Base-by-base conservation (phyloP, 1,284 basidiomycete genomes). In the Meira nashicola region DNA sequence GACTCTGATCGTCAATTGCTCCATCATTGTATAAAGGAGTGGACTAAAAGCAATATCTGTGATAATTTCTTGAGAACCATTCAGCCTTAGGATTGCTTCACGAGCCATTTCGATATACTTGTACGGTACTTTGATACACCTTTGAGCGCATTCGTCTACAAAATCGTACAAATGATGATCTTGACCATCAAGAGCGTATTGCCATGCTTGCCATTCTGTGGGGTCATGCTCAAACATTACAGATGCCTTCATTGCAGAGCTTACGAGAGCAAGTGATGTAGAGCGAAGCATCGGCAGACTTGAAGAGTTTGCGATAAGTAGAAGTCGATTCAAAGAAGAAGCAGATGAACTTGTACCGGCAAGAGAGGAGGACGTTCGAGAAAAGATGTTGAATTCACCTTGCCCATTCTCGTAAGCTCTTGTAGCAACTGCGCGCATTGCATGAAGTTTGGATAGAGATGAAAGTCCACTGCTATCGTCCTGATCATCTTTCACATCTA, bases 81-180 rank as follows among this genome's bases (percentile, higher is more conserved):
- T 62, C 55, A 37, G 68, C 54, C 23, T 54, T 60, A 55, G 23
- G 5, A 48, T 7, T 7, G 46, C 59, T 28, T 43, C 28, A 82
- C 81, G 57, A 84, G 76, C 63, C 11, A 87, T 86, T 71, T 96
- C 92, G 57, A 94, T 83, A 75, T 95, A 97, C 39, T 86, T 84
- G 77, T 93, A 90, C 0, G 91, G 89, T 0, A 87, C 89, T 79
- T 89, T 92, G 64, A 87, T 73, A 66, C 87, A 91, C n/a, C 90
- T 84, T 58, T 88, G 86, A 7, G 89, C 81, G 71, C 90, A 94
- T 49, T 92, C 89, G 68, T 97, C 92, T 12, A 95, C 67, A 79
- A 95, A 92, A 0, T 81, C 70, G 3, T 89, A 80, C 2, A 92
- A 83, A 60, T 85, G 85, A 0, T 81, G 82, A 41, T 87, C 79